These are phyloP conservation scores for Nicotiana otophora DNA, from an alignment of 257 asterid genomes.

Conservation along the genomic window DNA sequence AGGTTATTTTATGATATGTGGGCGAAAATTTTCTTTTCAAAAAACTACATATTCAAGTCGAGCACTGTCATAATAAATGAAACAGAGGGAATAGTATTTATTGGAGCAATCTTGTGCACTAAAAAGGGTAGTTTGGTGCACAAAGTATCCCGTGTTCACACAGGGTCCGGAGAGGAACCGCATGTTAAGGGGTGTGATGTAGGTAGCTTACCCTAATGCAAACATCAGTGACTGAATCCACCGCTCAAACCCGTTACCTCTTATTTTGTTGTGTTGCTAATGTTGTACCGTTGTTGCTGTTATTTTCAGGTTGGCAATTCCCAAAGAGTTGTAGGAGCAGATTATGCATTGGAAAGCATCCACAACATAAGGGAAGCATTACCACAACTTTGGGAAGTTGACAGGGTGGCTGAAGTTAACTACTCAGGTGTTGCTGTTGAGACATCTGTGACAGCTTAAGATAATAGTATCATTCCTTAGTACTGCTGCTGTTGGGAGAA, in stretches of 20 bases:
- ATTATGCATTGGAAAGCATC: slow-evolving; percentile 83
- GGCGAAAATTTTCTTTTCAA: neutral
- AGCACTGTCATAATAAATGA: neutral
- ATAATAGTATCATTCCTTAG: neutral
- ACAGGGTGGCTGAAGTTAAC: slow-evolving; percentile 49
- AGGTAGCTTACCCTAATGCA: too few species aligned
- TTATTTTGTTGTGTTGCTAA: neutral
- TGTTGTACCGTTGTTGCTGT: neutral
- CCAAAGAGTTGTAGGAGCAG: slow-evolving; percentile 83
- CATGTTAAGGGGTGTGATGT: too few species aligned
- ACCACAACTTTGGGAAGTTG: slow-evolving; percentile 84
- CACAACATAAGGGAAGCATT: slow-evolving; percentile 87
- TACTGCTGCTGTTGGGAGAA: neutral
- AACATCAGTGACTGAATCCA: too few species aligned
- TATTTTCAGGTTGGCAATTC: slow-evolving; percentile 68
- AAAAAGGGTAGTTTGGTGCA: too few species aligned
- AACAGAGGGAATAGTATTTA: neutral
- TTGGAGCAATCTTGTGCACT: neutral
- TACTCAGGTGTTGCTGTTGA: slow-evolving; percentile 76
- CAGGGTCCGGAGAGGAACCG: too few species aligned
- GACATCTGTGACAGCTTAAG: slow-evolving; percentile 77
- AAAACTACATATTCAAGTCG: neutral
- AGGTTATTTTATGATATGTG: neutral
- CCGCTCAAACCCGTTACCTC: too few species aligned
- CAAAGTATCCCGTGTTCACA: too few species aligned